phyloP scores from a whole-genome alignment of 2,329 filamentous ascomycete species.

The Trichoderma guizhouense region DNA sequence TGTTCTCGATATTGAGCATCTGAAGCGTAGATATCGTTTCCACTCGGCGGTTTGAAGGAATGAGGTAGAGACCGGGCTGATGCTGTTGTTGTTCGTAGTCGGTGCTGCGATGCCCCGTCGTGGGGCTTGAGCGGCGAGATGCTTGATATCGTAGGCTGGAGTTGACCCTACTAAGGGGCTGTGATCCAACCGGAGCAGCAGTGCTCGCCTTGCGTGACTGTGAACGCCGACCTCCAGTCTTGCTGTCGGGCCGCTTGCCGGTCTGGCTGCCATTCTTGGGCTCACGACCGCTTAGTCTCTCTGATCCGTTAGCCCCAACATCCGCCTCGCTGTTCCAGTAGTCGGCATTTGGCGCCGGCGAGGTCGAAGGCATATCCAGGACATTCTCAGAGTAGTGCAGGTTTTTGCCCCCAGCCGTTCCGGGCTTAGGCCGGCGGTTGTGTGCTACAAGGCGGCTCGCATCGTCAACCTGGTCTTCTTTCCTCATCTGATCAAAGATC shows the following conservation, averaged over 20 bases:
- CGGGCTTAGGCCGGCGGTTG: conserved; percentile 68
- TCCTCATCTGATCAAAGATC: conserved; percentile 87
- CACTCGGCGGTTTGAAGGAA: conserved; percentile 54
- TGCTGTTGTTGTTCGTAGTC: conserved; percentile 36
- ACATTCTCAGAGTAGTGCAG: conserved; percentile 91
- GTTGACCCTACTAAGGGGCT: conserved; percentile 47
- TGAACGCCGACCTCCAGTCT: conserved; percentile 47
- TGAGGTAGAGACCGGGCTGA: conserved; percentile 50
- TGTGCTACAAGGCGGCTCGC: conserved; percentile 87
- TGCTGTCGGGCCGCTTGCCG: conserved; percentile 51
- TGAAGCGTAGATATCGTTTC: conserved; percentile 70
- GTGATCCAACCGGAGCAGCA: conserved; percentile 34
- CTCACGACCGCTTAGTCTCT: conserved; percentile 49
- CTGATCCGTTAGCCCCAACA: conserved; percentile 50
- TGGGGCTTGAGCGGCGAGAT: conserved; percentile 31
- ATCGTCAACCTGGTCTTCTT: conserved; percentile 84
- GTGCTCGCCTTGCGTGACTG: conserved; percentile 57
- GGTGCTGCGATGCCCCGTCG: conserved; percentile 33
- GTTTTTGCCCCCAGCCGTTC: conserved; percentile 80
- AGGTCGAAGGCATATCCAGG: conserved; percentile 56
- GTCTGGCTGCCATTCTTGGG: conserved; percentile 47
- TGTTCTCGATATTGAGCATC: conserved; percentile 89
- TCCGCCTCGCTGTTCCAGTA: conserved; percentile 75
- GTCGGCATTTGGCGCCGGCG: conserved; percentile 40
- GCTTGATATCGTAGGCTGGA: conserved; percentile 40